These are phyloP conservation scores for Thyridium curvatum DNA, from an alignment of 2,329 filamentous ascomycete species.

Conservation along the genomic window DNA sequence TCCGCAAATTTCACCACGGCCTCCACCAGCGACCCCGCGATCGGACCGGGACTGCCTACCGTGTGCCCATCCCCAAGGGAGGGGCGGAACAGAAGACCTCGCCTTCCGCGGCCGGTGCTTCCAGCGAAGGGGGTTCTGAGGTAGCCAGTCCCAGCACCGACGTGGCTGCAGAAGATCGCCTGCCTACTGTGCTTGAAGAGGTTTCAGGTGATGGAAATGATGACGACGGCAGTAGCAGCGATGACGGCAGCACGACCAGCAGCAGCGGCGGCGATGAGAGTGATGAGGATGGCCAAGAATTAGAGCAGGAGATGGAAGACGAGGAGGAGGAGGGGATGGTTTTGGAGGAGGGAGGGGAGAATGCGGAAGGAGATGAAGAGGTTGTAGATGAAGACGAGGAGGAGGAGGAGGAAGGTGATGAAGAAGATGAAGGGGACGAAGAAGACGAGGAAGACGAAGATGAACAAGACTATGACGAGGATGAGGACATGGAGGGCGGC, in stretches of 20 bases:
- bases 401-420: conserved; percentile 7
- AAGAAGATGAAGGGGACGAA: conserved; percentile 5
- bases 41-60: conserved; percentile 6
- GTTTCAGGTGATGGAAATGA: not conserved
- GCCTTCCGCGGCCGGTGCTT: too few relatives aligned
- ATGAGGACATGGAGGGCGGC: too few relatives aligned
- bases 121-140: not conserved
- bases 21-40: conserved; percentile 2
- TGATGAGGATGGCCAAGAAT: not conserved
- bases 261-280: too few relatives aligned
- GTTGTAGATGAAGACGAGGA: conserved; percentile 8
- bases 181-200: not conserved
- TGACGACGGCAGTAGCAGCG: not conserved
- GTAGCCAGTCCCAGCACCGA: not conserved
- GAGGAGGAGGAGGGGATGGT: conserved; percentile 10
- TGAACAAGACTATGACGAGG: not conserved
- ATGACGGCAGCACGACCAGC: not conserved
- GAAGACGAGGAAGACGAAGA: not conserved
- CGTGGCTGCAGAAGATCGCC: not conserved
- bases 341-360: conserved; percentile 12
- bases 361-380: conserved; percentile 3
- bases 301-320: not conserved
- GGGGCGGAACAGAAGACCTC: too few relatives aligned
- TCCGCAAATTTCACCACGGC: conserved; percentile 21
- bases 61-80: not conserved